Evolutionary conservation across 495 filamentous ascomycete species (phyloP).

Genomic region (Xylaria curta): DNA sequence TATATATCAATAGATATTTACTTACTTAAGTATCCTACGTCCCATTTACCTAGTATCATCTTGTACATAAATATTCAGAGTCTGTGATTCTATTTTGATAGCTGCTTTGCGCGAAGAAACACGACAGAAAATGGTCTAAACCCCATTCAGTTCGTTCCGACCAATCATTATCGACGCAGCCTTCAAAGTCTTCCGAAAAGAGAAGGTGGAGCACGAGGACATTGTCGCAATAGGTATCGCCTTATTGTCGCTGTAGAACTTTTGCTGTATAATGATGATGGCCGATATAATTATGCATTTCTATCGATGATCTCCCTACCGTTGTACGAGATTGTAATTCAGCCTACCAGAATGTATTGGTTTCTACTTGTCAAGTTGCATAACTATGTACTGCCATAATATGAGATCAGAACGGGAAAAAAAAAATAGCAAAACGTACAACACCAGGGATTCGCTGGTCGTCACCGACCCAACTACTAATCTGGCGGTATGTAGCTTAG

Average conservation of each 20-base stretch:
- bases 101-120: neutral
- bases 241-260: no score
- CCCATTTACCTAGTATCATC: neutral
- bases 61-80: neutral
- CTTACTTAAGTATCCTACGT: neutral
- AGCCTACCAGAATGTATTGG: no score
- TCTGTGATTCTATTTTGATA: neutral
- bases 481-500: constrained; percentile 26
- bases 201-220: neutral
- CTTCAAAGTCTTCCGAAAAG: neutral
- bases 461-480: constrained; percentile 53
- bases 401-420: no score
- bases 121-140: neutral
- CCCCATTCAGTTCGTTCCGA: neutral
- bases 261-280: no score
- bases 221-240: neutral
- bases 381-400: no score
- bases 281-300: no score
- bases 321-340: no score
- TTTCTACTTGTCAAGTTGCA: no score
- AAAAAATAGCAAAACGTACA: constrained; percentile 34
- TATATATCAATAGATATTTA: no score
- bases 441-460: constrained; percentile 48
- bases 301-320: no score
- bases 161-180: neutral